A percentile compares a stretch with the other conserved stretches of the same genome.
Conservation (phyloP, 2,329 filamentous ascomycete species). For the Trichoderma harzianum region DNA sequence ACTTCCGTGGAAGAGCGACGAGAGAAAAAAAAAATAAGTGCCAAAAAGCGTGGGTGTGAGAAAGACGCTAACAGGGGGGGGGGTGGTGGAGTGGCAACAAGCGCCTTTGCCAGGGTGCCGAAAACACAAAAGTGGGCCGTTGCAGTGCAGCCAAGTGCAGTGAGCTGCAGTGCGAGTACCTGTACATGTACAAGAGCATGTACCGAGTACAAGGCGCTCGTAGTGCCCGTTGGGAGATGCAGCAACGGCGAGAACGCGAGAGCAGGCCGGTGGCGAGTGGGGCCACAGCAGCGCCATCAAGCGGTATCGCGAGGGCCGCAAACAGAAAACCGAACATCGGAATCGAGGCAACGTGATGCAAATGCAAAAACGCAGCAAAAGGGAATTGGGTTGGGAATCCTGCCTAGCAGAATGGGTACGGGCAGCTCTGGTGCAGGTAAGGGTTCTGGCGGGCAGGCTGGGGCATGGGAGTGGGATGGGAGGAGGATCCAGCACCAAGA, state of each 20-base stretch:
- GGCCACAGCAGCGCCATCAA: conserved; percentile 13
- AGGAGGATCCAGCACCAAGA: conserved; percentile 3
- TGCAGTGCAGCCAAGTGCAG: background rate
- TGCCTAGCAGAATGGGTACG: conserved; percentile 12
- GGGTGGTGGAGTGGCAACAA: conserved; percentile 21
- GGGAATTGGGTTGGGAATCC: background rate
- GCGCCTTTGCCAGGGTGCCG: conserved; percentile 1
- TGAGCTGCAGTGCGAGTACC: background rate
- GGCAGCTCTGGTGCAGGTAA: conserved; percentile 1
- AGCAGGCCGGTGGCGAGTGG: conserved; percentile 24
- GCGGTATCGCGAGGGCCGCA: conserved; percentile 24
- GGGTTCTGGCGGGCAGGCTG: conserved; percentile 9
- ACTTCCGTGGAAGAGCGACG: background rate
- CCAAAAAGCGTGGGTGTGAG: conserved; percentile 15
- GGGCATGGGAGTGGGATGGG: conserved; percentile 13
- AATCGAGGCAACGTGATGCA: conserved; percentile 4
- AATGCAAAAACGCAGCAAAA: background rate
- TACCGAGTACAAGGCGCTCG: conserved; percentile 5
- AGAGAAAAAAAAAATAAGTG: conserved; percentile 13
- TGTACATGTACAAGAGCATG: conserved; percentile 15
- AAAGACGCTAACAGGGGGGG: conserved; percentile 7
- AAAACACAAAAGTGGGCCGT: conserved; percentile 24
- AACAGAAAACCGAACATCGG: conserved; percentile 18
- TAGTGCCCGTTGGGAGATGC: conserved; percentile 13
- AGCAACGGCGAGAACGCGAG: background rate